These are phyloP conservation scores for Fusarium longipes DNA, from an alignment of 2,329 filamentous ascomycete genomes.

Conservation along the genomic window DNA sequence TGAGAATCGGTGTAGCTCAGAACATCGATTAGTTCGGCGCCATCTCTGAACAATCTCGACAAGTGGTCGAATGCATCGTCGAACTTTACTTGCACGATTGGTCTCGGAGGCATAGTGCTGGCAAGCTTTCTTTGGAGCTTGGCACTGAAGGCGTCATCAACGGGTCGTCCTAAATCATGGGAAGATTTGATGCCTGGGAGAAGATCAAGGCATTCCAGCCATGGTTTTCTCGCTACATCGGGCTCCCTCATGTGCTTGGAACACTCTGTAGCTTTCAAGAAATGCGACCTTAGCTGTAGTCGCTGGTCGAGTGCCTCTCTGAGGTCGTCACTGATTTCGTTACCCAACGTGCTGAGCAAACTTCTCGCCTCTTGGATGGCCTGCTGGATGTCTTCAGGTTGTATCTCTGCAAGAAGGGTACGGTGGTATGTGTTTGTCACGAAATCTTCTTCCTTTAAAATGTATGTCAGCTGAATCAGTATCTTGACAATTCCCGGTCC, in stretches of 20 bases:
- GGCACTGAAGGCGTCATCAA: slow-evolving; percentile 85
- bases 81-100: slow-evolving; percentile 82
- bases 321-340: slow-evolving; percentile 55
- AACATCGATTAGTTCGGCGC: slow-evolving; percentile 73
- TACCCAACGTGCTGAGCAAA: slow-evolving; percentile 59
- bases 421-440: slow-evolving; percentile 91
- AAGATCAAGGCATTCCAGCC: slow-evolving; percentile 62
- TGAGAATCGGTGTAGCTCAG: slow-evolving; percentile 75
- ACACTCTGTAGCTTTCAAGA: slow-evolving; percentile 67
- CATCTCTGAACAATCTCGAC: slow-evolving; percentile 77
- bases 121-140: slow-evolving; percentile 93
- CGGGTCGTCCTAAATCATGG: slow-evolving; percentile 69
- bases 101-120: slow-evolving; percentile 91
- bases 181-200: slow-evolving; percentile 69
- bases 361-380: slow-evolving; percentile 66
- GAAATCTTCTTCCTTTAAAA: slow-evolving; percentile 87
- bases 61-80: slow-evolving; percentile 78
- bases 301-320: slow-evolving; percentile 70
- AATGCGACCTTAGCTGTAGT: slow-evolving; percentile 72
- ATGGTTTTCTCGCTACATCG: slow-evolving; percentile 61
- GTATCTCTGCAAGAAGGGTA: slow-evolving; percentile 74
- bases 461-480: slow-evolving; percentile 1
- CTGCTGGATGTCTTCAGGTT: slow-evolving; percentile 65
- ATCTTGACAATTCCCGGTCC: not conserved
- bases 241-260: slow-evolving; percentile 58